These are phyloP conservation scores for Diaporthe humulicola DNA, from an alignment of 2,329 filamentous ascomycete species.

Conservation along the genomic window DNA sequence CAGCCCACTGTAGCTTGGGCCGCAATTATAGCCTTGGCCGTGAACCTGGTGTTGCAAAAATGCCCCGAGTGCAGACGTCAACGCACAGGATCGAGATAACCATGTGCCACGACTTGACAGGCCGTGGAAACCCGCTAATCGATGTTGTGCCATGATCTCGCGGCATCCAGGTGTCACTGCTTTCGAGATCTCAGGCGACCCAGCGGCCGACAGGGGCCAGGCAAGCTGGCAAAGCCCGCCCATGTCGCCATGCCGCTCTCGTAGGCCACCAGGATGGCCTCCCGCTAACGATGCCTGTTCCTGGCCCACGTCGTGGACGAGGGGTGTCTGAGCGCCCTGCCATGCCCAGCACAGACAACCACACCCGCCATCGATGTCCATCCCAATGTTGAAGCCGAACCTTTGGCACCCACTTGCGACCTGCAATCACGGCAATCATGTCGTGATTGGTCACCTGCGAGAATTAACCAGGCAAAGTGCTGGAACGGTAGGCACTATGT, in stretches of 20 bases:
- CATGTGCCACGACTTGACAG: conserved; percentile 27
- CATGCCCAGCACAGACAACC: conserved; percentile 19
- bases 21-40: conserved; percentile 17
- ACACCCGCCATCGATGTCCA: conserved; percentile 24
- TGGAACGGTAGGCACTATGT: conserved; percentile 28
- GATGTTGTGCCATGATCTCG: conserved; percentile 32
- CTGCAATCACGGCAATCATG: conserved; percentile 9
- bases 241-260: conserved; percentile 35
- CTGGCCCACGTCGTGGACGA: conserved; percentile 12
- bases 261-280: conserved; percentile 26
- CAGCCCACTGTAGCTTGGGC: conserved; percentile 17
- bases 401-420: conserved; percentile 7
- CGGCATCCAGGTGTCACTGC: conserved; percentile 18
- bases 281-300: conserved; percentile 30
- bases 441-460: conserved; percentile 21
- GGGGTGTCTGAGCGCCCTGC: conserved; percentile 24
- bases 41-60: neutral
- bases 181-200: conserved; percentile 19
- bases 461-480: conserved; percentile 1
- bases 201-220: conserved; percentile 24
- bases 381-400: conserved; percentile 9
- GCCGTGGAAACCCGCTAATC: conserved; percentile 27
- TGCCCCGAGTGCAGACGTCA: neutral
- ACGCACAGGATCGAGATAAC: conserved; percentile 10
- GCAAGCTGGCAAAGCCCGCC: conserved; percentile 28